Conservation (phyloP, 257 asterid genomes). For the Lycium ferocissimum region DNA sequence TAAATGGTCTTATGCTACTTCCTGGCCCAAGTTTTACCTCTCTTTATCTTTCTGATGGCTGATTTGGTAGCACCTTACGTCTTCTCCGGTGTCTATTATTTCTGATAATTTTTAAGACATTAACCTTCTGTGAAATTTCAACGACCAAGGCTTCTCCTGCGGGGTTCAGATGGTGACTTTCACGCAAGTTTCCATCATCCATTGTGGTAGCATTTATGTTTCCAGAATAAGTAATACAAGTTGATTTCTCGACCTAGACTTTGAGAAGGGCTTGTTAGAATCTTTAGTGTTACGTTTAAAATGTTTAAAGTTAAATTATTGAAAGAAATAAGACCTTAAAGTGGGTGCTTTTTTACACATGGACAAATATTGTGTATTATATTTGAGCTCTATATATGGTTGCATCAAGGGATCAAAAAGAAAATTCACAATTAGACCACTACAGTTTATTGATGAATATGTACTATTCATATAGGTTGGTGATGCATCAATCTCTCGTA, state of each 20-base stretch:
- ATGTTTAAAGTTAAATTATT: not conserved
- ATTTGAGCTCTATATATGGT: not conserved
- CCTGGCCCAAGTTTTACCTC: not conserved
- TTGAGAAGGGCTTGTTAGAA: not conserved
- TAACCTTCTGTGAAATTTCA: not conserved
- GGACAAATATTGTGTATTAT: not conserved
- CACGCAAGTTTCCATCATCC: not conserved
- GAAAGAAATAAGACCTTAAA: slow-evolving; percentile 5
- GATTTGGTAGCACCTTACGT: slow-evolving; percentile 13
- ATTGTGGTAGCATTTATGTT: not conserved
- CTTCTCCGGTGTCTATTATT: not conserved
- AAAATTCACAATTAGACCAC: not conserved
- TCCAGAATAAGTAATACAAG: not conserved
- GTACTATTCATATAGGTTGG: not conserved
- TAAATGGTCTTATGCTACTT: not conserved
- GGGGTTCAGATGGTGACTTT: slow-evolving; percentile 7
- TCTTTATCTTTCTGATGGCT: slow-evolving; percentile 12
- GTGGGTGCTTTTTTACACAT: slow-evolving; percentile 6
- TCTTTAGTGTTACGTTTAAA: not conserved
- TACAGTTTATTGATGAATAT: not conserved
- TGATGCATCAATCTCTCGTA: not conserved
- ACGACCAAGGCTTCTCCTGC: not conserved
- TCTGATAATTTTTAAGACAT: not conserved
- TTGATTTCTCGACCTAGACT: not conserved
- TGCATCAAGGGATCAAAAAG: not conserved